Evolutionary conservation across 164 flowering plant genomes (phyloP).

Genomic region (Vitis riparia): DNA sequence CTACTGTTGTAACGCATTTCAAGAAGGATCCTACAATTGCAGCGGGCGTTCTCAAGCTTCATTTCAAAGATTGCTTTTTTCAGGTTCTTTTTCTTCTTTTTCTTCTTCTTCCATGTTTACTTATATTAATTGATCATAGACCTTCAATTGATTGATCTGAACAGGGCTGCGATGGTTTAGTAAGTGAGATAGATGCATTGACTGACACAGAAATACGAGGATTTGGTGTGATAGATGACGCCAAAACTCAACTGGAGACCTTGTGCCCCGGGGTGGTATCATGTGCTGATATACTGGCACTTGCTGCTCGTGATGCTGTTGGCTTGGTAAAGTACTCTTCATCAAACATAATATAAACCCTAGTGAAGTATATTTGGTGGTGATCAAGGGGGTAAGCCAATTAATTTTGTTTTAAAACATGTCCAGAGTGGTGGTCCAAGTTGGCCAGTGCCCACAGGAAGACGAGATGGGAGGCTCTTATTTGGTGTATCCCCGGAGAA

Average conservation of each 20-base stretch:
- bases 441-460: slow-evolving; percentile 72
- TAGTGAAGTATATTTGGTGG: no score
- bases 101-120: neutral
- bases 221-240: slow-evolving; percentile 65
- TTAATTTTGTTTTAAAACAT: no score
- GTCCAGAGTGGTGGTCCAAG: slow-evolving; percentile 62
- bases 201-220: slow-evolving; percentile 65
- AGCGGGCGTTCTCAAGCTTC: slow-evolving; percentile 64
- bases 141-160: neutral
- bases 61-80: slow-evolving; percentile 79
- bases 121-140: neutral
- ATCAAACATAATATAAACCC: no score
- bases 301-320: slow-evolving; percentile 79
- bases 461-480: slow-evolving; percentile 68
- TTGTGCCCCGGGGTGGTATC: slow-evolving; percentile 72
- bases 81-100: slow-evolving; percentile 32
- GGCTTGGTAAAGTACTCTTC: slow-evolving; percentile 40
- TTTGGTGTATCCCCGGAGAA: slow-evolving; percentile 24
- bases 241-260: slow-evolving; percentile 58
- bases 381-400: no score
- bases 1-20: slow-evolving; percentile 49
- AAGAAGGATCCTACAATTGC: slow-evolving; percentile 56
- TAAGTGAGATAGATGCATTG: slow-evolving; percentile 60
- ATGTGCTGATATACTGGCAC: slow-evolving; percentile 73
- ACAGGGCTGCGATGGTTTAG: slow-evolving; percentile 80